Conservation (phyloP, 225 moss, liverwort and hornwort genomes). For the Marchantia polymorpha region DNA sequence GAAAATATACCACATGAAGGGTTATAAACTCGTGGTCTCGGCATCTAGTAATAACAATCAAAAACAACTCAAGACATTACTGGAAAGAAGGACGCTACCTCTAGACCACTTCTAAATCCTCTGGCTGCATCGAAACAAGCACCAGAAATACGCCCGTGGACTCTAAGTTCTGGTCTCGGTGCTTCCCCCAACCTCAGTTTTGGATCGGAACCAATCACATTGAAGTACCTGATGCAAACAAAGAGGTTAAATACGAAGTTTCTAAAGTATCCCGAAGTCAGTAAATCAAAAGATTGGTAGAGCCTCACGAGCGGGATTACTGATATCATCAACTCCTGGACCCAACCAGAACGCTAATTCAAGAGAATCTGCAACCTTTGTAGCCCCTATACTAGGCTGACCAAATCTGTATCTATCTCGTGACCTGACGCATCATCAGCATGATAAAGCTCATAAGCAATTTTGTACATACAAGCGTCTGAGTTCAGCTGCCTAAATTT, state of each 20-base stretch:
- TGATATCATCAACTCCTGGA: no score
- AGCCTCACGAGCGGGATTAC: no score
- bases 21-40: neutral
- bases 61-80: neutral
- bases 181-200: constrained; percentile 80
- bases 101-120: constrained; percentile 59
- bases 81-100: constrained; percentile 34
- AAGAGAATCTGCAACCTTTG: no score
- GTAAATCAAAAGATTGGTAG: no score
- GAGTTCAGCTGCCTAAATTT: no score
- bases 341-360: no score
- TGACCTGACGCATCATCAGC: no score
- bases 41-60: neutral
- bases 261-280: no score
- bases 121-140: constrained; percentile 93
- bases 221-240: constrained; percentile 66
- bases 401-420: no score
- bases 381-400: no score
- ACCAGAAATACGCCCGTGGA: constrained; percentile 84
- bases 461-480: no score
- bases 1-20: neutral
- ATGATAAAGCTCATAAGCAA: no score
- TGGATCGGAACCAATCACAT: constrained; percentile 90
- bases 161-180: constrained; percentile 80
- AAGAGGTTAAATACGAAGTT: neutral